A percentile compares a stretch with the other conserved stretches of the same genome.
phyloP scores from a whole-genome alignment of 1,139 yeast species.

The Hyphopichia khmerensis region DNA sequence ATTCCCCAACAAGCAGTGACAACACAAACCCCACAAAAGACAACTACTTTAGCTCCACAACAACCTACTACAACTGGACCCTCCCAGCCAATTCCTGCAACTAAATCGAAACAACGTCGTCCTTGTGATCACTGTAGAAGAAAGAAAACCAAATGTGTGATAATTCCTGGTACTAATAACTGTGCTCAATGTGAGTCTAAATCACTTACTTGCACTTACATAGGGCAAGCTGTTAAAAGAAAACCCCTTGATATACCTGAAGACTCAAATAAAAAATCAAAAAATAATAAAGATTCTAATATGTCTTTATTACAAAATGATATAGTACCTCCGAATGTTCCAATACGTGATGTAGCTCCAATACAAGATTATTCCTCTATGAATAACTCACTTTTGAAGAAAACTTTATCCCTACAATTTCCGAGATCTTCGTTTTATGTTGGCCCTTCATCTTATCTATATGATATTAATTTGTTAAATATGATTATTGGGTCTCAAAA shows the following conservation, averaged over 20 bases:
- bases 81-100: conserved; percentile 5
- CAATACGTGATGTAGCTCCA: conserved; percentile 53
- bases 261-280: conserved; percentile 15
- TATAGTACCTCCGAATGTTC: conserved; percentile 50
- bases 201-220: conserved; percentile 62
- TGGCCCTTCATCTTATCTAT: conserved; percentile 68
- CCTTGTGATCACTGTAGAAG: conserved; percentile 74
- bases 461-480: conserved; percentile 58
- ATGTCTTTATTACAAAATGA: conserved; percentile 10
- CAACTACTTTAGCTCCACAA: conserved; percentile 6
- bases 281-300: conserved; percentile 6
- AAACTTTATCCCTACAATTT: conserved; percentile 54
- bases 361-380: conserved; percentile 55
- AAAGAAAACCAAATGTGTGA: conserved; percentile 63
- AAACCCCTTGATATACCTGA: conserved; percentile 24
- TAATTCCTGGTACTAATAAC: conserved; percentile 54
- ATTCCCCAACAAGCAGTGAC: conserved; percentile 3
- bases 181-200: conserved; percentile 72
- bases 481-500: conserved; percentile 48
- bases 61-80: neutral
- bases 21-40: neutral
- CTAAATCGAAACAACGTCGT: conserved; percentile 31
- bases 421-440: conserved; percentile 77
- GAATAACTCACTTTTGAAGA: conserved; percentile 45
- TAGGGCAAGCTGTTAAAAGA: conserved; percentile 31